Evolutionary conservation across 164 flowering plant genomes (phyloP).

Genomic region (Liquidambar formosana): DNA sequence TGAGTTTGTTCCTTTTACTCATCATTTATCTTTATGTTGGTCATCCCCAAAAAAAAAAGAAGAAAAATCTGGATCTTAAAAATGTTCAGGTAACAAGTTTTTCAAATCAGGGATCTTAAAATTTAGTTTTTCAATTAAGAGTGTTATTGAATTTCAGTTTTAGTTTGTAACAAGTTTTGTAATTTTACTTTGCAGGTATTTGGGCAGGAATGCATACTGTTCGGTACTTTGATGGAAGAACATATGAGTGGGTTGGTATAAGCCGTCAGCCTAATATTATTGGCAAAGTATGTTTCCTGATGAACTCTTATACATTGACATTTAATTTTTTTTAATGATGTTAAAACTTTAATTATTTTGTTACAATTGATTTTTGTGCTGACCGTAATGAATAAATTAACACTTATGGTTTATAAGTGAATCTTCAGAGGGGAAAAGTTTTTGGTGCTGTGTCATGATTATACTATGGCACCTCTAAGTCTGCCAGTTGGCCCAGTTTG

Average conservation of each 20-base stretch:
- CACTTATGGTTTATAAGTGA: background rate
- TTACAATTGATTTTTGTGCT: background rate
- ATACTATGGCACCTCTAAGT: no score
- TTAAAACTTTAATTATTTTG: background rate
- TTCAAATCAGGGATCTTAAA: no score
- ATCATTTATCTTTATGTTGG: no score
- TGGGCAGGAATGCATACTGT: constrained; percentile 99
- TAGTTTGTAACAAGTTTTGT: constrained; percentile 6
- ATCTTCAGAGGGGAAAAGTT: background rate
- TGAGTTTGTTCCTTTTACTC: no score
- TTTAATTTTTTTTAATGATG: background rate
- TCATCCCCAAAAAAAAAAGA: no score
- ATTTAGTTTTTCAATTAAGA: background rate
- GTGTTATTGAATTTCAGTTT: background rate
- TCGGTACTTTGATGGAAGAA: constrained; percentile 92
- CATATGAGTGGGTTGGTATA: constrained; percentile 97
- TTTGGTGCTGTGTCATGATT: background rate
- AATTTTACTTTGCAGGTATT: constrained; percentile 58
- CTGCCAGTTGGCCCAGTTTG: no score
- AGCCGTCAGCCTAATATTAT: constrained; percentile 95
- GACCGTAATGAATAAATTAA: background rate
- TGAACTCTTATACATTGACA: background rate
- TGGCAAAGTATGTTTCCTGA: constrained; percentile 59
- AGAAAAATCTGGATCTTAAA: no score
- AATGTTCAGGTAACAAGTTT: no score